Evolutionary conservation across 2,329 filamentous ascomycete genomes (phyloP).

Genomic region (Aspergillus intermedius): DNA sequence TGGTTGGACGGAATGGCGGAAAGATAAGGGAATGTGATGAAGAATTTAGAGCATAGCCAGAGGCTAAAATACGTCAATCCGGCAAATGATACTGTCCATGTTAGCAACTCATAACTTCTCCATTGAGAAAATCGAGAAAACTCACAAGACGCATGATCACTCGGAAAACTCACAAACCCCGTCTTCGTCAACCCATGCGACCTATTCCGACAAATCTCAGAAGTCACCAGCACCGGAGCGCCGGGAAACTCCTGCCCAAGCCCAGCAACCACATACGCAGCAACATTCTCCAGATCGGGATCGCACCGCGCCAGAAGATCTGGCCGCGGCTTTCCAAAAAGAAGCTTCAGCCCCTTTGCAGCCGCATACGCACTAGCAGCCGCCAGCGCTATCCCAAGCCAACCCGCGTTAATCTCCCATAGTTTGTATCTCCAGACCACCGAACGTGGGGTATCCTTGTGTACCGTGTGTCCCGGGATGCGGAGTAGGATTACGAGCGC

Average conservation of each 20-base stretch:
- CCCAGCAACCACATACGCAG: conserved; percentile 57
- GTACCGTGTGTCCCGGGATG: conserved; percentile 65
- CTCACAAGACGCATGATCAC: conserved; percentile 64
- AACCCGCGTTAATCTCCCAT: conserved; percentile 84
- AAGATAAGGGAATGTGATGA: conserved; percentile 41
- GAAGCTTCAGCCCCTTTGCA: conserved; percentile 76
- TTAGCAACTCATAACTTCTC: conserved; percentile 1
- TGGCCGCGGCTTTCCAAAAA: conserved; percentile 60
- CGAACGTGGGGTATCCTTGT: conserved; percentile 54
- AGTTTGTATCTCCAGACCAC: conserved; percentile 73
- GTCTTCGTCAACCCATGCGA: conserved; percentile 59
- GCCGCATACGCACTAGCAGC: conserved; percentile 69
- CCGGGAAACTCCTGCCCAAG: conserved; percentile 45
- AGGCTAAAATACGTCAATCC: conserved; percentile 80
- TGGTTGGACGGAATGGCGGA: conserved; percentile 22
- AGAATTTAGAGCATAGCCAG: conserved; percentile 63
- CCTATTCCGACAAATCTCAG: conserved; percentile 64
- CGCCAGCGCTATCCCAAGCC: conserved; percentile 72
- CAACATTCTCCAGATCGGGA: conserved; percentile 62
- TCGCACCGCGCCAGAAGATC: conserved; percentile 64
- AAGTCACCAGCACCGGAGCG: conserved; percentile 65
- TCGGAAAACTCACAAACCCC: conserved; percentile 79
- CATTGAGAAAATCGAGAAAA: conserved; percentile 4
- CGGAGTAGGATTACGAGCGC: conserved; percentile 60
- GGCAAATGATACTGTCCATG: conserved; percentile 56